A percentile compares a stretch with the other conserved stretches of the same genome.
These are phyloP conservation scores for Fusarium sp. DNA, from an alignment of 2,329 filamentous ascomycete species.

Conservation along the genomic window DNA sequence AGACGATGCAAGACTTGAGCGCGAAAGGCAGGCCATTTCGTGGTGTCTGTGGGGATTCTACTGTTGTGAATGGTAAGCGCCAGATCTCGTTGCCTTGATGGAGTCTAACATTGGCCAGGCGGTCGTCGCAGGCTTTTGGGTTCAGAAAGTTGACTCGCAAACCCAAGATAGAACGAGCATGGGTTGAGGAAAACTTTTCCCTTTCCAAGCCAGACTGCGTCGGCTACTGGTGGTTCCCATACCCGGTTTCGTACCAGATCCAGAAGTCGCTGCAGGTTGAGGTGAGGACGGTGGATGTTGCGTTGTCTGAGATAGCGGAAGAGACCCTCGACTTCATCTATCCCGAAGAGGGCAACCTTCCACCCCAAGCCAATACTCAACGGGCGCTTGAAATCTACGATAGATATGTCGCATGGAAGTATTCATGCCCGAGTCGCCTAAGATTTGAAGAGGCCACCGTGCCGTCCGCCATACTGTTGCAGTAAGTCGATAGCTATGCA, in stretches of 20 bases:
- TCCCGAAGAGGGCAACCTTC: background rate
- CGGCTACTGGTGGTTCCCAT: background rate
- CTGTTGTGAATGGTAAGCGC: background rate
- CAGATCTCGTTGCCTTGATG: background rate
- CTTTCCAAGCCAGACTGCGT: background rate
- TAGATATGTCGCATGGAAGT: background rate
- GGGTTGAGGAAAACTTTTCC: background rate
- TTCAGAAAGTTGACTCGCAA: background rate
- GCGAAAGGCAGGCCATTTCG: background rate
- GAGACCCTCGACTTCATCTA: background rate
- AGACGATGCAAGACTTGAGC: background rate
- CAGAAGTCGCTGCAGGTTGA: background rate
- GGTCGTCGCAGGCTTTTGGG: background rate
- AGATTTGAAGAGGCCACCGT: background rate
- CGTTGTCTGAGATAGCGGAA: background rate
- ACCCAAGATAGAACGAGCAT: background rate
- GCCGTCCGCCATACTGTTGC: background rate
- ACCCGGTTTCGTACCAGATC: background rate
- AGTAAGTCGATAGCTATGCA: background rate
- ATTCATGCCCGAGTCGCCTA: background rate
- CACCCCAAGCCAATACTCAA: background rate
- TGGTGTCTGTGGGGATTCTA: background rate
- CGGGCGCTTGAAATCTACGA: background rate
- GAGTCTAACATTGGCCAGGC: background rate
- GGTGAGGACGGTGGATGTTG: background rate